phyloP scores from a whole-genome alignment of 176 grass and related monocot genomes.

The Rhynchospora tenuis region DNA sequence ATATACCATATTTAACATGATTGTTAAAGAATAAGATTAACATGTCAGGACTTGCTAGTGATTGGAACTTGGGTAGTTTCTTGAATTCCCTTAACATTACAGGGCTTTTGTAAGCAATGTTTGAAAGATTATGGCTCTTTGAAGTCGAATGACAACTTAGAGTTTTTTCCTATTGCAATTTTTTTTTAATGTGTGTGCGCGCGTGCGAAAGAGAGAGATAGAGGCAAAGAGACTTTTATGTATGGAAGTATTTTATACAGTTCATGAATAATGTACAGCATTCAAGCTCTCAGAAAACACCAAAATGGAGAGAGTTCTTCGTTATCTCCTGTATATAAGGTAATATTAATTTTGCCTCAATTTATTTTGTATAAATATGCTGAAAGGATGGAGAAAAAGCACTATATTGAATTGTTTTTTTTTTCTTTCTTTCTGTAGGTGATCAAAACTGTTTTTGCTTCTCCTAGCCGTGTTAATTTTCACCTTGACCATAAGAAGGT shows the following conservation, averaged over 20 bases:
- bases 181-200: too few species aligned
- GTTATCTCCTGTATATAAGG: constrained; percentile 79
- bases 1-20: neutral
- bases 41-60: neutral
- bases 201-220: neutral
- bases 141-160: neutral
- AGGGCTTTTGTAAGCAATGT: neutral
- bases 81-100: neutral
- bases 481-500: constrained; percentile 92
- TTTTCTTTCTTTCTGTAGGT: constrained; percentile 50
- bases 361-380: neutral
- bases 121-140: neutral
- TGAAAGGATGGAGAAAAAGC: neutral
- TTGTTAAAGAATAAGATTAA: neutral
- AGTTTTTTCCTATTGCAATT: neutral
- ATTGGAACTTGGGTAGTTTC: neutral
- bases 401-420: neutral
- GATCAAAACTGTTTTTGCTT: constrained; percentile 94
- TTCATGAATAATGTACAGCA: constrained; percentile 35
- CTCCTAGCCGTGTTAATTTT: constrained; percentile 95
- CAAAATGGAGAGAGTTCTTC: constrained; percentile 39
- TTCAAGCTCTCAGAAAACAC: constrained; percentile 47
- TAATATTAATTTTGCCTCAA: constrained; percentile 14
- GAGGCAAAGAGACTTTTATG: neutral
- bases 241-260: constrained; percentile 1